Evolutionary conservation across 2,329 filamentous ascomycete species (phyloP).

Genomic region (Ceratocystis albifundus): DNA sequence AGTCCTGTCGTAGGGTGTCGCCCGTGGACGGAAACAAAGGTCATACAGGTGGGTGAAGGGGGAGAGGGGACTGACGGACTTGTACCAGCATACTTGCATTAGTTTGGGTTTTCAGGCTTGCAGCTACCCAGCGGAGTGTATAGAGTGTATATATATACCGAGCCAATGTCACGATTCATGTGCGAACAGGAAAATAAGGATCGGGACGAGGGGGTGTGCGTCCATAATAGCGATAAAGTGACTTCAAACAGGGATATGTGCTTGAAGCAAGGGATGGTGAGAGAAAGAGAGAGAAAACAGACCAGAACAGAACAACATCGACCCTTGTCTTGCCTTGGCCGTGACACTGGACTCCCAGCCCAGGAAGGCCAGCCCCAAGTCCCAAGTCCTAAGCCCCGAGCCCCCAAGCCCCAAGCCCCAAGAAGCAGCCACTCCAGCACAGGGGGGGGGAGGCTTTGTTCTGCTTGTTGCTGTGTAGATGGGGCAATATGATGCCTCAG

Average conservation of each 20-base stretch:
- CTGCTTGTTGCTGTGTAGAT: not conserved
- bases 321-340: conserved; percentile 4
- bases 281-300: not conserved
- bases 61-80: too few species aligned
- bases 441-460: not conserved
- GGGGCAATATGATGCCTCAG: not conserved
- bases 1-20: too few species aligned
- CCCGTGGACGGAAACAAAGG: too few species aligned
- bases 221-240: not conserved
- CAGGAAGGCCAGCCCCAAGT: not conserved
- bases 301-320: not conserved
- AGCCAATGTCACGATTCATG: not conserved
- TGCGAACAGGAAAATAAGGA: not conserved
- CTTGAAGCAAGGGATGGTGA: not conserved
- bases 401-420: not conserved
- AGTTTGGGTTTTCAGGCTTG: not conserved
- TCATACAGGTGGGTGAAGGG: too few species aligned
- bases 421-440: not conserved
- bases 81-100: not conserved
- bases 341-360: not conserved
- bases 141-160: not conserved
- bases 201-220: not conserved
- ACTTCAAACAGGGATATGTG: too few species aligned
- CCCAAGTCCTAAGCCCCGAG: not conserved
- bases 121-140: not conserved